Percentiles rank a stretch among this genome's conserved stretches.
phyloP scores from a whole-genome alignment of 345 rosid species.

The Linum usitatissimum region DNA sequence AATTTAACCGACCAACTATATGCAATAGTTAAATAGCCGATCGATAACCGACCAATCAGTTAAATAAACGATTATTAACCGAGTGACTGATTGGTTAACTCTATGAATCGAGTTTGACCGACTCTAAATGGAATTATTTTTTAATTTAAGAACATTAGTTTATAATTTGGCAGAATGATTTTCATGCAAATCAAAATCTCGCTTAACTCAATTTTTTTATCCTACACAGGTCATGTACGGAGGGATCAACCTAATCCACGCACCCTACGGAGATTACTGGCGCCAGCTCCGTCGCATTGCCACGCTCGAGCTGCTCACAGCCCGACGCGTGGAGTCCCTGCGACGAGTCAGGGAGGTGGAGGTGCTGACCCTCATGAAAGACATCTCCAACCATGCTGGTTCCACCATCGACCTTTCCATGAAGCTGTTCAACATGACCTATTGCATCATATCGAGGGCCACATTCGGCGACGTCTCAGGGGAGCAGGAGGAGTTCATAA shows the following conservation, averaged over 20 bases:
- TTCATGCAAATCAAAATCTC: no score
- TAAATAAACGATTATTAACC: no score
- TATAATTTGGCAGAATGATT: no score
- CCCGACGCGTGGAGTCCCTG: slow-evolving; percentile 1
- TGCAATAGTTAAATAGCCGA: no score
- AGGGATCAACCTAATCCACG: not conserved
- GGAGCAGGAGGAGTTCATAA: not conserved
- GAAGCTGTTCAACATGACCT: not conserved
- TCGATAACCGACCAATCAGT: no score
- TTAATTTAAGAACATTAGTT: no score
- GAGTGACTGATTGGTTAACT: no score
- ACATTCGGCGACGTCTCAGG: slow-evolving; percentile 6
- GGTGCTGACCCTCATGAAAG: not conserved
- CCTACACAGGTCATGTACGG: not conserved
- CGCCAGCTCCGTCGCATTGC: slow-evolving; percentile 6
- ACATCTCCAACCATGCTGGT: not conserved
- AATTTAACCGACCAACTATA: no score
- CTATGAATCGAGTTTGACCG: no score
- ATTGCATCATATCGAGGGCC: slow-evolving; percentile 2
- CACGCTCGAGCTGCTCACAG: not conserved
- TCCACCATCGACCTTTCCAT: not conserved
- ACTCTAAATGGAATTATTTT: no score
- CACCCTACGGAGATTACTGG: slow-evolving; percentile 8
- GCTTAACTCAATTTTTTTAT: no score
- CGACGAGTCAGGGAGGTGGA: slow-evolving; percentile 9